phyloP scores from a whole-genome alignment of 306 rosid species.

The Lathyrus tuberosus region DNA sequence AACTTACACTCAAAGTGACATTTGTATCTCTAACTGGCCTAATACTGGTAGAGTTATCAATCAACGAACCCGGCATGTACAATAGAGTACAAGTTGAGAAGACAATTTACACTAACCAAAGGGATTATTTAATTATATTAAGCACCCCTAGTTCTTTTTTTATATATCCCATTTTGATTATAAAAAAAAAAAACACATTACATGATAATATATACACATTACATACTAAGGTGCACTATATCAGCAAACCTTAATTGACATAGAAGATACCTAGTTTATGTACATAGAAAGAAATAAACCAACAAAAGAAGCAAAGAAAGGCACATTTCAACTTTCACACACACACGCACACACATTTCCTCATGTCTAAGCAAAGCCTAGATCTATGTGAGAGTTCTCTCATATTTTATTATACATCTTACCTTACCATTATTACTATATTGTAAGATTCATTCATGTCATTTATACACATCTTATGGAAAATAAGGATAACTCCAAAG shows the following conservation, averaged over 20 bases:
- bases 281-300: slow-evolving; percentile 34
- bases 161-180: too few relatives aligned
- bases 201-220: background rate
- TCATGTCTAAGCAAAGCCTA: slow-evolving; percentile 40
- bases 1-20: too few relatives aligned
- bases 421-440: slow-evolving; percentile 4
- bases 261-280: slow-evolving; percentile 22
- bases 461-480: background rate
- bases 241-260: slow-evolving; percentile 6
- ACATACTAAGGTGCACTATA: slow-evolving; percentile 27
- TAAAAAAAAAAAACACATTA: too few relatives aligned
- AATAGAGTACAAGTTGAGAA: background rate
- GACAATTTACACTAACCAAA: background rate
- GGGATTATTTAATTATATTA: background rate
- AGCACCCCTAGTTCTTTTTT: too few relatives aligned
- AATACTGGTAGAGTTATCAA: too few relatives aligned
- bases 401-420: slow-evolving; percentile 39
- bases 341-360: slow-evolving; percentile 33
- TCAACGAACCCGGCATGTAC: too few relatives aligned
- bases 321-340: slow-evolving; percentile 17
- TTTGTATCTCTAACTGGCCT: too few relatives aligned
- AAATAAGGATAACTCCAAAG: slow-evolving; percentile 58
- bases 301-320: slow-evolving; percentile 11
- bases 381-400: slow-evolving; percentile 42
- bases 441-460: slow-evolving; percentile 8